These are phyloP conservation scores for Hygrophorus pudorinus DNA, from an alignment of 768 basidiomycete species.

Conservation along the genomic window DNA sequence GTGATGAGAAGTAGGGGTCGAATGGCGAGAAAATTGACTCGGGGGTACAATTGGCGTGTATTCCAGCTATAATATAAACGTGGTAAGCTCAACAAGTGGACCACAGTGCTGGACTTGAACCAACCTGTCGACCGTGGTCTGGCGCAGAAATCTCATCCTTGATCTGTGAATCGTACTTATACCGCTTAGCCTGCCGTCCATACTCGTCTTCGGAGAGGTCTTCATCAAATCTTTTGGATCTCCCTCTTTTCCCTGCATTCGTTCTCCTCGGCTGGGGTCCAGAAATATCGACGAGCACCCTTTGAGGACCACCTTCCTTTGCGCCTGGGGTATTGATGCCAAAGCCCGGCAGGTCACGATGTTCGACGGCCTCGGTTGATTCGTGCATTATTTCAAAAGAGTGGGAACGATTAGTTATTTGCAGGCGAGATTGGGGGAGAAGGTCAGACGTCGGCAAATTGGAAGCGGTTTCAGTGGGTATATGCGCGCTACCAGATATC, in stretches of 20 bases:
- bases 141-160: background rate
- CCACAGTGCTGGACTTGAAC: too few species aligned
- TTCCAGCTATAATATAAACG: too few species aligned
- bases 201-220: conserved; percentile 1
- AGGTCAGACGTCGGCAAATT: conserved; percentile 3
- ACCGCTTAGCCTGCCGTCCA: conserved; percentile 11
- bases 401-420: conserved; percentile 8
- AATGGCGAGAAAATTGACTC: background rate
- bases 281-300: background rate
- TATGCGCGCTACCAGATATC: conserved; percentile 14
- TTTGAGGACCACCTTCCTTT: background rate
- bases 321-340: background rate
- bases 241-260: conserved; percentile 9
- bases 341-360: background rate
- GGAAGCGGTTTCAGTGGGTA: conserved; percentile 7
- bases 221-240: conserved; percentile 9
- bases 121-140: background rate
- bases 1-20: background rate
- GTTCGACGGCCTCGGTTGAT: background rate
- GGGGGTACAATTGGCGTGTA: too few species aligned
- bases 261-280: conserved; percentile 6
- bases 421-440: background rate
- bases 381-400: conserved; percentile 7
- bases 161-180: conserved; percentile 6
- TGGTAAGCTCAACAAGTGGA: too few species aligned